Evolutionary conservation across 345 rosid species (phyloP).

Genomic region (Brassica nigra): DNA sequence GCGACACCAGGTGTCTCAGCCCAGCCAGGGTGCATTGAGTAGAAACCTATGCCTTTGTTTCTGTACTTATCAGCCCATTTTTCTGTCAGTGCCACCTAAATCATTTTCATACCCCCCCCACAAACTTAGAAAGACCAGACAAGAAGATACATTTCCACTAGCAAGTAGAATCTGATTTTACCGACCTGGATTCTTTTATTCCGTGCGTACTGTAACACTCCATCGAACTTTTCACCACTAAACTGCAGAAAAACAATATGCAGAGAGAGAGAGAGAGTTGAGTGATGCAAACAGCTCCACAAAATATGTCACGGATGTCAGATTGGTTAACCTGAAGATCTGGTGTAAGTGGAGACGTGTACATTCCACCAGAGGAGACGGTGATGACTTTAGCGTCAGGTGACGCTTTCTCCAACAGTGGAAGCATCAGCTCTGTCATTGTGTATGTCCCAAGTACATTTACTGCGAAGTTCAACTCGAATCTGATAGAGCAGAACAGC

Average conservation of each 20-base stretch:
- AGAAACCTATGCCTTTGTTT: conserved; percentile 75
- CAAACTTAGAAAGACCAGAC: not conserved
- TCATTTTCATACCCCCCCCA: not conserved
- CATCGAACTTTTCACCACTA: conserved; percentile 55
- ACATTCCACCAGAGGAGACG: conserved; percentile 92
- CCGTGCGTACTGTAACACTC: conserved; percentile 71
- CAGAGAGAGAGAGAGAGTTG: not conserved
- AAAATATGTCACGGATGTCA: not conserved
- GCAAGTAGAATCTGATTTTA: not conserved
- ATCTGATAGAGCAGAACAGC: conserved; percentile 45
- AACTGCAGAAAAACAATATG: conserved; percentile 46
- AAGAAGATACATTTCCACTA: not conserved
- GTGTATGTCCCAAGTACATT: conserved; percentile 87
- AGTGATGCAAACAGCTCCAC: conserved; percentile 2
- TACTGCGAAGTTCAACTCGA: conserved; percentile 71
- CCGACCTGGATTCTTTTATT: conserved; percentile 89
- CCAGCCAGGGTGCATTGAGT: conserved; percentile 97
- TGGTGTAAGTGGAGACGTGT: conserved; percentile 65
- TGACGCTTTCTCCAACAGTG: conserved; percentile 76
- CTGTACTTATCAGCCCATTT: conserved; percentile 75
- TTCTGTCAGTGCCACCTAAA: conserved; percentile 77
- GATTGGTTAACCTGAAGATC: conserved; percentile 68
- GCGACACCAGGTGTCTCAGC: conserved; percentile 89
- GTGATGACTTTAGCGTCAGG: conserved; percentile 86
- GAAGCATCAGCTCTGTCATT: conserved; percentile 70